Base-by-base conservation (phyloP, 805 yeast genomes). In the Candida orba region DNA sequence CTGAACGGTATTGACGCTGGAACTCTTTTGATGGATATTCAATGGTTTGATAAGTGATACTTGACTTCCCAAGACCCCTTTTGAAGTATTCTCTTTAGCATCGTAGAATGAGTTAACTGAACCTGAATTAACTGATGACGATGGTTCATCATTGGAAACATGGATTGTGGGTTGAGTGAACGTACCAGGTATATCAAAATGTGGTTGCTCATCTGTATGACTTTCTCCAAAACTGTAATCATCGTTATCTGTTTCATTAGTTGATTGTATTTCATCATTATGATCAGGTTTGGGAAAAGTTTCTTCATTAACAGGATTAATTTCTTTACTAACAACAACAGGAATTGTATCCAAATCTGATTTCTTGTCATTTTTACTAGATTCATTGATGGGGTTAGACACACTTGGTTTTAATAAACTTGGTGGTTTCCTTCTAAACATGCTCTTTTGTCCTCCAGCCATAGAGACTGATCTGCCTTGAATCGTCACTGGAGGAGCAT, bases 401-500 rank as follows among this genome's bases (percentile, higher is more conserved):
- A 15, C 18, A 27, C 5, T 10, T 8, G 22, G 22, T n/a, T 17
- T 6, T 6, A 32, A 15, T 7, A 15, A n/a, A 17, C 12, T 32
- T 1, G 49, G 55, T 3, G 49, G 47, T 47, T 33, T 46, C 46
- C 43, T 45, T 48, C 5, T 40, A 31, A 40, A 27, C 33, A 25
- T 23, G 23, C 32, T 25, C 18, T 34, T 25, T 5, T 37, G 33
- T 2, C 29, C 22, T 15, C 49, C 14, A 15, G 49, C 48, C 45
- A 56, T 18, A 1, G 60, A 53, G 17, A 57, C 58, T 1, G 42
- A 24, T 38, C 58, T 34, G 6, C 62, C 60, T 25, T 57, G 52
- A n/a, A 56, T 51, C 12, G 58, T 57, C 12, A 54, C 53, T 8
- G 59, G 59, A 3, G 60, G 62, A 0, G 56, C 59, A 6, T 36